Evolutionary conservation across 108 stramenopile genomes (phyloP).

Genomic region (Cyclotella choctawhatcheeana): DNA sequence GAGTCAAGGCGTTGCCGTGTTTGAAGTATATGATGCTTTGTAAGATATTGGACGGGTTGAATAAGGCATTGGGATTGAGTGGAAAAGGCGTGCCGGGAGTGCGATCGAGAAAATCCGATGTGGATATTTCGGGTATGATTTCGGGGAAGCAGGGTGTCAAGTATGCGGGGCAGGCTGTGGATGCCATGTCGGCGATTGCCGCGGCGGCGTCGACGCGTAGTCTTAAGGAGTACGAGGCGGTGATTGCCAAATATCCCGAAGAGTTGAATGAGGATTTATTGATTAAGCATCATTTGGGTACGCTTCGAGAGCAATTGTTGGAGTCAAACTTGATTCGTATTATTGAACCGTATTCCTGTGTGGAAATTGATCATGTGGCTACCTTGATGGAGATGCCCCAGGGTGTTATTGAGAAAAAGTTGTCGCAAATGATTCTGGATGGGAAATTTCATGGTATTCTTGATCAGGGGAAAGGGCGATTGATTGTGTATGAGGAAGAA

Average conservation of each 20-base stretch:
- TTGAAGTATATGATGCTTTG: constrained; percentile 99
- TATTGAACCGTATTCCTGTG: constrained; percentile 98
- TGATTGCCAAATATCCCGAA: constrained; percentile 62
- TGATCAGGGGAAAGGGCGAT: constrained; percentile 98
- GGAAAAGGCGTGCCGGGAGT: constrained; percentile 60
- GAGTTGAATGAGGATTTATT: constrained; percentile 90
- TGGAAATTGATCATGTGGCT: constrained; percentile 96
- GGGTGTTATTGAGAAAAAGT: constrained; percentile 91
- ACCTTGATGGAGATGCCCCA: constrained; percentile 92
- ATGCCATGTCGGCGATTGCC: constrained; percentile 96
- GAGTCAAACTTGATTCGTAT: constrained; percentile 96
- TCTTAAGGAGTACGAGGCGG: constrained; percentile 90
- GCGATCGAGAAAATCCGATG: constrained; percentile 42
- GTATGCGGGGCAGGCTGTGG: constrained; percentile 93
- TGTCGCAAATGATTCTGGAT: constrained; percentile 99
- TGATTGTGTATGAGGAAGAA: constrained; percentile 83
- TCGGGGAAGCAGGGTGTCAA: constrained; percentile 93
- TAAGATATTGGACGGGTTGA: constrained; percentile 87
- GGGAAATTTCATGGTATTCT: constrained; percentile 96
- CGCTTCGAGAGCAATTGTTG: constrained; percentile 95
- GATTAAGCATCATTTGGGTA: constrained; percentile 95
- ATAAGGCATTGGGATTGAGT: constrained; percentile 77
- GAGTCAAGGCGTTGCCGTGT: constrained; percentile 68
- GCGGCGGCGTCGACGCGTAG: constrained; percentile 89
- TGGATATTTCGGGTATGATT: constrained; percentile 81